Percentiles rank a stretch among this genome's conserved stretches.
Conservation (phyloP, 371 early-diverging fungal genomes). For the Zychaea mexicana region DNA sequence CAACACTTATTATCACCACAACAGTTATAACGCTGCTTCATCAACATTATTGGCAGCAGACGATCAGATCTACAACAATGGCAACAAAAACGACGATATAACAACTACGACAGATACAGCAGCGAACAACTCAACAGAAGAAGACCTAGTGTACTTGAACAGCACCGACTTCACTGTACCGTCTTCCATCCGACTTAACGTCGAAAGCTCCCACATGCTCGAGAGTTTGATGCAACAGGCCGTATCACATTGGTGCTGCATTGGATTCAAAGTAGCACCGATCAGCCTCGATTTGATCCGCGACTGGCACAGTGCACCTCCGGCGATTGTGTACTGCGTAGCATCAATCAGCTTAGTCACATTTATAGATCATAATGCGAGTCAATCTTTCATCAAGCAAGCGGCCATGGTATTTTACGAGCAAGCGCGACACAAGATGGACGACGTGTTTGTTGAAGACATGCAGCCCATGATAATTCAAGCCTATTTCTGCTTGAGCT, state of each 20-base stretch:
- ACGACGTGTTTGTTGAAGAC: constrained; percentile 29
- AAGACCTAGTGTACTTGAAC: constrained; percentile 2
- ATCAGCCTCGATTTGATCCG: constrained; percentile 18
- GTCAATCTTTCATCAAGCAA: constrained; percentile 17
- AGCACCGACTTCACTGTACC: constrained; percentile 14
- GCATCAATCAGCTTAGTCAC: constrained; percentile 32
- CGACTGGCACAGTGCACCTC: constrained; percentile 25
- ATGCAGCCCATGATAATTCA: constrained; percentile 21
- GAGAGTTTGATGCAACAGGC: constrained; percentile 25
- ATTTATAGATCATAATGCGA: constrained; percentile 22
- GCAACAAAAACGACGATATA: not conserved
- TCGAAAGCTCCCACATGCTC: constrained; percentile 18
- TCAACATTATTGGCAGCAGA: too few species aligned
- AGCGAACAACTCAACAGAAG: constrained; percentile 7
- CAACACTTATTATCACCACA: too few species aligned
- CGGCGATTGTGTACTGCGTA: constrained; percentile 28
- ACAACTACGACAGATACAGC: not conserved
- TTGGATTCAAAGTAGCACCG: constrained; percentile 35
- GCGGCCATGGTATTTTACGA: constrained; percentile 32
- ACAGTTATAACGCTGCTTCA: too few species aligned
- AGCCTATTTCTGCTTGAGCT: constrained; percentile 34
- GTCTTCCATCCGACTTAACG: constrained; percentile 8
- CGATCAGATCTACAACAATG: not conserved
- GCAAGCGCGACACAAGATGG: constrained; percentile 32
- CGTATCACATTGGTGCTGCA: constrained; percentile 30